These are phyloP conservation scores for Pichia eremophila DNA, from an alignment of 805 yeast species.

Conservation along the genomic window DNA sequence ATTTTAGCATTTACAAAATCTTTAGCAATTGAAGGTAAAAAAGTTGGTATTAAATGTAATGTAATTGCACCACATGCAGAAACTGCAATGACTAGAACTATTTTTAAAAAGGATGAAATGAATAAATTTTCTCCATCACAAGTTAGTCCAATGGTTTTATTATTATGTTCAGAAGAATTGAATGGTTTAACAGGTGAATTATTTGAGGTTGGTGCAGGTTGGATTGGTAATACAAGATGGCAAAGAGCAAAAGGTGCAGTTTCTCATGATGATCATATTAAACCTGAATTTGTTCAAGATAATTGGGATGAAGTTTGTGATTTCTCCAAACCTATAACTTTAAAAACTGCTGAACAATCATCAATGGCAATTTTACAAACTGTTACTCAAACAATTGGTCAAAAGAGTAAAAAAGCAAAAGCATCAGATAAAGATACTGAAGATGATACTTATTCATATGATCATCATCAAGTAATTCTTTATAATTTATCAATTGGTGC, in stretches of 20 bases:
- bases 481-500: constrained; percentile 92
- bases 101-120: constrained; percentile 70
- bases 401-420: constrained; percentile 21
- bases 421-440: constrained; percentile 36
- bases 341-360: constrained; percentile 64
- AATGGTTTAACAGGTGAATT: constrained; percentile 60
- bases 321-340: constrained; percentile 45
- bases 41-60: constrained; percentile 63
- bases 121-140: constrained; percentile 78
- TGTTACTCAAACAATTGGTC: constrained; percentile 31
- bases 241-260: constrained; percentile 85
- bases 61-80: constrained; percentile 96
- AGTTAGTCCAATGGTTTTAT: constrained; percentile 84
- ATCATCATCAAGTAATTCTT: constrained; percentile 63
- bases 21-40: constrained; percentile 85
- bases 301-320: constrained; percentile 59
- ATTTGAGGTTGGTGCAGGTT: constrained; percentile 93
- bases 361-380: constrained; percentile 68
- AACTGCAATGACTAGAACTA: constrained; percentile 90
- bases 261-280: constrained; percentile 40
- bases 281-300: constrained; percentile 58
- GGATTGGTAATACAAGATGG: constrained; percentile 94
- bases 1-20: constrained; percentile 79
- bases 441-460: constrained; percentile 45
- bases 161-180: constrained; percentile 65